Base-by-base conservation (phyloP, 306 rosid genomes). In the Senna tora region DNA sequence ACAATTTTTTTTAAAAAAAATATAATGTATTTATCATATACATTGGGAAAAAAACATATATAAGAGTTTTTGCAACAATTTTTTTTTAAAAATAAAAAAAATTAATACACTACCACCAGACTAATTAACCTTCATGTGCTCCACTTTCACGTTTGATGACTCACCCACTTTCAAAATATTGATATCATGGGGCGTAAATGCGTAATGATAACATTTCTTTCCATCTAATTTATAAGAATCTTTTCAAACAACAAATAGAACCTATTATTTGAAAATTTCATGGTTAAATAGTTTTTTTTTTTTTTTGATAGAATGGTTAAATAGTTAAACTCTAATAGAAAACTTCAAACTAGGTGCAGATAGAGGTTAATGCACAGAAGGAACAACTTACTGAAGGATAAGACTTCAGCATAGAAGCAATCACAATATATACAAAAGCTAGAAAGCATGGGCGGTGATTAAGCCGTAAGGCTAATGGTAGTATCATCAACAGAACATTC, bases 371-470 rank as follows among this genome's bases (percentile, higher is more conserved):
- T 2, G 38, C 65, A 49, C 14, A 36, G 54, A 55, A 22, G 60
- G 65, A 16, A 34, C 36, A 56, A 82, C 87, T 72, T 79, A 83
- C 87, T 6, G 98, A 93, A 65, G 97, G 98, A 82, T 93, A 93
- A 56, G 97, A 93, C 82, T 89, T 93, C 76, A 93, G 82, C 89
- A 90, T 86, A 21, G 93, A 88, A 66, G 91, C 80, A 61, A 90
- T 85, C 71, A 83, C 78, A 70, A 82, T 74, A 76, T 82, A 89
- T 61, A 88, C 96, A 81, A 88, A 90, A 59, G 96, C 92, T 72
- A 93, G 86, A 87, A 93, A 93, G 84, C 83, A 86, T 25, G 98
- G 98, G 28, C 96, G 96, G 76, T 93, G 92, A 78, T 84, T 83
- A 61, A 90, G 88, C 76, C 96, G 88, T 55, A 93, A 57, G 73